Percentiles rank a stretch among this genome's conserved stretches.
Conservation (phyloP, 441 rosid genomes). For the Kokia cookei region DNA sequence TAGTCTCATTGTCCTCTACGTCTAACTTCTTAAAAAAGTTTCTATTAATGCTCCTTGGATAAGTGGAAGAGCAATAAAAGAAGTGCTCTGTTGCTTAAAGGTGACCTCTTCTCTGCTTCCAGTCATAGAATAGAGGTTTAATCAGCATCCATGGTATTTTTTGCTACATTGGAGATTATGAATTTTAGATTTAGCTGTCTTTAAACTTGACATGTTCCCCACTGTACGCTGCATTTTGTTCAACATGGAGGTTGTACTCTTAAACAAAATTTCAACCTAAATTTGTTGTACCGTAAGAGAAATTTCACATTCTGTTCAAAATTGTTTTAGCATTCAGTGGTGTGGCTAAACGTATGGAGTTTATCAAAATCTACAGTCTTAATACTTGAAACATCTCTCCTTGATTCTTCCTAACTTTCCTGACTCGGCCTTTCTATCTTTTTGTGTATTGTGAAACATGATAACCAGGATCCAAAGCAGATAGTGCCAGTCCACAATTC, state of each 20-base stretch:
- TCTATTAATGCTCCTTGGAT: background rate
- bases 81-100: background rate
- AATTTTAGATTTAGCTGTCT: background rate
- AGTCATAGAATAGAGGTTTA: background rate
- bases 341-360: background rate
- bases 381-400: constrained; percentile 2
- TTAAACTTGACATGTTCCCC: background rate
- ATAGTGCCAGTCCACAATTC: constrained; percentile 70
- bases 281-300: background rate
- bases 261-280: background rate
- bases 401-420: constrained; percentile 15
- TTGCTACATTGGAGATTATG: background rate
- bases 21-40: background rate
- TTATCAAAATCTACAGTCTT: background rate
- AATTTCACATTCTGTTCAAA: background rate
- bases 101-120: background rate
- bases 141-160: background rate
- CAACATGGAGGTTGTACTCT: background rate
- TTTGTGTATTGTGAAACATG: constrained; percentile 48
- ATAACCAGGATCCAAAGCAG: constrained; percentile 72
- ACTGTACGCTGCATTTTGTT: background rate
- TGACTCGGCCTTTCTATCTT: constrained; percentile 21
- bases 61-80: background rate
- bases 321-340: background rate
- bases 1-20: background rate